Percentiles rank a stretch among this genome's conserved stretches.
These are phyloP conservation scores for Pseudogymnoascus verrucosus DNA, from an alignment of 2,329 filamentous ascomycete genomes.

Conservation along the genomic window DNA sequence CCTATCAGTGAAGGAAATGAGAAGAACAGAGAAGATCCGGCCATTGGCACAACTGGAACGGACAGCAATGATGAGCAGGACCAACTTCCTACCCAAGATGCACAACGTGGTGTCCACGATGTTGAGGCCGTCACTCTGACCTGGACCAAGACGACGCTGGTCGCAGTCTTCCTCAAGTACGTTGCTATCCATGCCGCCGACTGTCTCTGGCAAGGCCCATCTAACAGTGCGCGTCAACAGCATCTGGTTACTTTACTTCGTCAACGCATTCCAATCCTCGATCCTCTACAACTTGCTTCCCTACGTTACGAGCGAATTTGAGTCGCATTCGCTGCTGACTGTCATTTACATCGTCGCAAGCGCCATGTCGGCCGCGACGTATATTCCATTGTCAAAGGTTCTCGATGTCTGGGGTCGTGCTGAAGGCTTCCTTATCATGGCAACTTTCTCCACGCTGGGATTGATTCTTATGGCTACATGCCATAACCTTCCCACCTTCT, in stretches of 20 bases:
- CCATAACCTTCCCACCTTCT: conserved; percentile 51
- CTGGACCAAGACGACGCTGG: conserved; percentile 42
- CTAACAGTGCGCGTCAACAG: conserved; percentile 23
- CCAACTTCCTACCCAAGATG: conserved; percentile 16
- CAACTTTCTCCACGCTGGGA: conserved; percentile 42
- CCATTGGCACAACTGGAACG: background rate
- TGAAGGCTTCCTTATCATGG: conserved; percentile 51
- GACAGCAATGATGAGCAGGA: background rate
- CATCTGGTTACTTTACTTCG: conserved; percentile 38
- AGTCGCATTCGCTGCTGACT: conserved; percentile 24
- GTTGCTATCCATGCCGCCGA: conserved; percentile 17
- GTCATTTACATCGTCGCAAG: conserved; percentile 47
- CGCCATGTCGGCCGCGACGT: conserved; percentile 50
- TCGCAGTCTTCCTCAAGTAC: conserved; percentile 39
- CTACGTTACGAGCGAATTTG: conserved; percentile 21
- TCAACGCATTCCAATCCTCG: conserved; percentile 34
- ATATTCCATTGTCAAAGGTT: conserved; percentile 59
- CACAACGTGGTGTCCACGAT: conserved; percentile 37
- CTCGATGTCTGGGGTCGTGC: conserved; percentile 61
- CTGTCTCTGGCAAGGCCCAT: background rate
- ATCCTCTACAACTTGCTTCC: conserved; percentile 25
- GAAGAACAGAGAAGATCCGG: background rate
- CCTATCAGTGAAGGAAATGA: background rate
- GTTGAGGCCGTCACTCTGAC: conserved; percentile 44
- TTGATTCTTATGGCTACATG: conserved; percentile 62